Base-by-base conservation (phyloP, 495 filamentous ascomycete genomes). In the Jackrogersella multiformis region DNA sequence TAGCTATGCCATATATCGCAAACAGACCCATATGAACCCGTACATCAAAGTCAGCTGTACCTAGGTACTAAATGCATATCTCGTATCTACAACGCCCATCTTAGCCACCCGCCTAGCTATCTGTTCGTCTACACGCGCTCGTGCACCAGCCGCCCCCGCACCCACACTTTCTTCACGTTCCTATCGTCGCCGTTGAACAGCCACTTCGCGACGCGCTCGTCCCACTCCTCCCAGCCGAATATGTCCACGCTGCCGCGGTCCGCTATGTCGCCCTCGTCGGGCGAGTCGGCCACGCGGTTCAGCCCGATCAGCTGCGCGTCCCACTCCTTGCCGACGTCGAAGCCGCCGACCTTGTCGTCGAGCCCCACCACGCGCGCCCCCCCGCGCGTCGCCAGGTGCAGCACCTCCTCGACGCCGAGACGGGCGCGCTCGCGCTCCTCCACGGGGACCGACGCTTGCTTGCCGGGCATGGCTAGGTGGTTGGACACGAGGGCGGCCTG, bases 321-420 rank as follows among this genome's bases (percentile, higher is more conserved):
- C 87, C 89, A 97, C 68, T 91, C 84, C 91, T 87, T 94, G n/a
- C 92, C 93, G 1, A 88, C 84, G 64, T 89, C 91, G 77, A 97
- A 96, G 6, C 77, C 85, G 4, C 93, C 93, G 18, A 97, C 82
- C 64, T 80, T 86, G 5, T 80, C 81, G 20, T 80, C 83, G 52
- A 97, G 76, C 26, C 91, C 90, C 0, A 96, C 81, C 48, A 93
- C 91, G 49, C 85, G 78, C 0, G 94, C 93, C 0, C 93, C 94
- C 8, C 93, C 93, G 16, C 81, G 77, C 15, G 94, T 97, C 0
- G 90, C 93, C 0, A 98, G 81, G 69, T 91, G 97, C 49, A 99
- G 71, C n/a, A 85, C 91, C 74, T 99, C 94, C 58, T 92, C 89
- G n/a, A 95, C 87, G 46, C 82, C 86, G 41, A 97, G 71, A 69